Conservation (phyloP, 164 flowering plant genomes). For the Magnolia kwangsiensis region DNA sequence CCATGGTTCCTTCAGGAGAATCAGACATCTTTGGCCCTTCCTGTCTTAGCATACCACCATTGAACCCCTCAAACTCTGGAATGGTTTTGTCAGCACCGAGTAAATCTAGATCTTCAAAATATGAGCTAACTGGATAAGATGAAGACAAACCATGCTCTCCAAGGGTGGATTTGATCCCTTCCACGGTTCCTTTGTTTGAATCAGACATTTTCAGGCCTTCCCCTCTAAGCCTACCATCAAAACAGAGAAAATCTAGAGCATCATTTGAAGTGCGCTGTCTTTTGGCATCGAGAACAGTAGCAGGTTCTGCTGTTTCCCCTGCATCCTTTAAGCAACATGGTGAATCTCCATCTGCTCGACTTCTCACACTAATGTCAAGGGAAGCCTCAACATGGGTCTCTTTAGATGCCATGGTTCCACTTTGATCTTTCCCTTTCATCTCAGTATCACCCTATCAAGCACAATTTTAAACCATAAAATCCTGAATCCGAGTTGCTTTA, state of each 20-base stretch:
- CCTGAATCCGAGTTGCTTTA: constrained; percentile 5
- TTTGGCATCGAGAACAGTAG: constrained; percentile 13
- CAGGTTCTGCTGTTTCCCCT: constrained; percentile 12
- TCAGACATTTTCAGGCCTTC: constrained; percentile 17
- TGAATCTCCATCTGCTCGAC: constrained; percentile 19
- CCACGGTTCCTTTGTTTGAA: constrained; percentile 7
- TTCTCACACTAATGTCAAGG: constrained; percentile 19
- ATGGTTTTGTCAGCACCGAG: constrained; percentile 30
- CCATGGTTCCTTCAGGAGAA: constrained; percentile 19
- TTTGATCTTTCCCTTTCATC: constrained; percentile 15
- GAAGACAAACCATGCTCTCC: constrained; percentile 18
- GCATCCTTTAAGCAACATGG: constrained; percentile 25
- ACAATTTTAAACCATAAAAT: constrained; percentile 9
- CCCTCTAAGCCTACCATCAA: constrained; percentile 10
- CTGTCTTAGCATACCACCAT: constrained; percentile 10
- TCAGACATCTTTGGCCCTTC: constrained; percentile 17
- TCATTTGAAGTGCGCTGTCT: constrained; percentile 9
- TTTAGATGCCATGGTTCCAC: constrained; percentile 11
- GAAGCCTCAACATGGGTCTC: constrained; percentile 10
- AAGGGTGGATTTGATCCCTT: constrained; percentile 17
- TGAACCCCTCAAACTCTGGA: constrained; percentile 67
- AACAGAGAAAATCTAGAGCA: constrained; percentile 8
- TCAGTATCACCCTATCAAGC: constrained; percentile 29
- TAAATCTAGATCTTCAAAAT: constrained; percentile 18
- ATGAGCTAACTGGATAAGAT: constrained; percentile 21